Evolutionary conservation across 495 filamentous ascomycete genomes (phyloP), one percentile per base, ranked within the genome.

Genomic region (Tuber microsphaerosporum): DNA sequence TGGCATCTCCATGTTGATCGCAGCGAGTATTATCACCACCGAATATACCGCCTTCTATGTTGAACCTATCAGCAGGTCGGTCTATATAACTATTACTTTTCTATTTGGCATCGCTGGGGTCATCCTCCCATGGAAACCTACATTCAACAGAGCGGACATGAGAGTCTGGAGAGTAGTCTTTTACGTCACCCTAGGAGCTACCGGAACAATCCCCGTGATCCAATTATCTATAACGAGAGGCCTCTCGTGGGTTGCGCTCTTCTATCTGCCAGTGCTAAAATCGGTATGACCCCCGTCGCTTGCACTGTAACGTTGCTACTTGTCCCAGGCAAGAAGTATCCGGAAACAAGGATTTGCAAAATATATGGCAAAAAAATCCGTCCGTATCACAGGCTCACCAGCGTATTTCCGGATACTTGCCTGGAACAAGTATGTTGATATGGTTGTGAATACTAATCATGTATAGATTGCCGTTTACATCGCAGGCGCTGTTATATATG

Each of bases 21-120:
- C 95, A 14, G 92, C 95, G 37, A 97, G 93, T 65, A 98, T 99
- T 85, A 94, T 98, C 89, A 97, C 95, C 6, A 97, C 93, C 73
- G 95, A 99, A 83, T 98, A 97, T 85, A 97, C 96, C 7, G 95
- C 94, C 48, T 98, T 99, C 85, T 98, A 99, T 84, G 97, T 94
- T 84, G 96, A 99, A 77, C 94, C 95, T 10, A 82, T 91, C 46
- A 93, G 91, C 75, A 92, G 93, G 45, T 96, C 91, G 89, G 86
- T 89, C 42, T 99, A 97, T 85, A 94, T 99, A 83, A 84, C 88
- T 61, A 86, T 91, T 31, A 98, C 95, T 10, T 90, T 92, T 78
- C 83, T 90, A 26, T 87, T 99, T 22, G 94, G 95, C 41, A 85
- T 97, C 74, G 92, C 89, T 72, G 95, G 95, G 42, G 92, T 94